A percentile compares a stretch with the other conserved stretches of the same genome.
These are phyloP conservation scores for Exophiala alcalophila DNA, from an alignment of 2,329 filamentous ascomycete genomes.

Conservation along the genomic window DNA sequence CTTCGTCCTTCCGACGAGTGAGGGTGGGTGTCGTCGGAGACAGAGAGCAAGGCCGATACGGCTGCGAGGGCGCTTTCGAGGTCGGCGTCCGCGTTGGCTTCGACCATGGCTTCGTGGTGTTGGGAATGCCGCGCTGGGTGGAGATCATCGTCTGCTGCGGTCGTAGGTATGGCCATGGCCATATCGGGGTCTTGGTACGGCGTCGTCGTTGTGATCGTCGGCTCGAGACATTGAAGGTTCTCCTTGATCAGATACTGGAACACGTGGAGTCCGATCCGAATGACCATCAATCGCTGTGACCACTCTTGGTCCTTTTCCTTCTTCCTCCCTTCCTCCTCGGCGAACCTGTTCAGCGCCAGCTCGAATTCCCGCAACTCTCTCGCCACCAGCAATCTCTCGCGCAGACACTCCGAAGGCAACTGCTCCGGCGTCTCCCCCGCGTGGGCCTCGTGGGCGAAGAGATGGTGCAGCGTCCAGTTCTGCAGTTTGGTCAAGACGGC, in stretches of 20 bases:
- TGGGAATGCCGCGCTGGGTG: too few relatives aligned
- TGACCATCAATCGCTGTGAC: background rate
- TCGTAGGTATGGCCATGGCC: background rate
- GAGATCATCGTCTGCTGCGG: too few relatives aligned
- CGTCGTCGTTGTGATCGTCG: background rate
- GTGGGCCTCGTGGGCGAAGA: slow-evolving; percentile 16
- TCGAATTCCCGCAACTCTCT: slow-evolving; percentile 3
- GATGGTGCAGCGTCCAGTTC: slow-evolving; percentile 30
- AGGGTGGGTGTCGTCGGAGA: background rate
- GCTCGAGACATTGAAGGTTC: too few relatives aligned
- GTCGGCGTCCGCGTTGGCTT: slow-evolving; percentile 1
- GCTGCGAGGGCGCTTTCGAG: background rate
- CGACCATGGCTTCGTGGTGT: too few relatives aligned
- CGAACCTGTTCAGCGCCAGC: background rate
- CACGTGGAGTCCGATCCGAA: slow-evolving; percentile 2
- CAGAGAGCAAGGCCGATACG: background rate
- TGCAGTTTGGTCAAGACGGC: slow-evolving; percentile 26
- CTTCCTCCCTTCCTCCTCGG: background rate
- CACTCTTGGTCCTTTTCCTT: slow-evolving; percentile 1
- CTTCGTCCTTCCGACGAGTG: too few relatives aligned
- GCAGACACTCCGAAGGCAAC: slow-evolving; percentile 10
- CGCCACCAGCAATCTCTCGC: slow-evolving; percentile 1
- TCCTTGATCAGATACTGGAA: slow-evolving; percentile 9
- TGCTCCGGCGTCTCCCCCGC: slow-evolving; percentile 12
- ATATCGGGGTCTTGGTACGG: background rate